Base-by-base conservation (phyloP, 2,329 filamentous ascomycete genomes). In the Ascocoryne sarcoides region DNA sequence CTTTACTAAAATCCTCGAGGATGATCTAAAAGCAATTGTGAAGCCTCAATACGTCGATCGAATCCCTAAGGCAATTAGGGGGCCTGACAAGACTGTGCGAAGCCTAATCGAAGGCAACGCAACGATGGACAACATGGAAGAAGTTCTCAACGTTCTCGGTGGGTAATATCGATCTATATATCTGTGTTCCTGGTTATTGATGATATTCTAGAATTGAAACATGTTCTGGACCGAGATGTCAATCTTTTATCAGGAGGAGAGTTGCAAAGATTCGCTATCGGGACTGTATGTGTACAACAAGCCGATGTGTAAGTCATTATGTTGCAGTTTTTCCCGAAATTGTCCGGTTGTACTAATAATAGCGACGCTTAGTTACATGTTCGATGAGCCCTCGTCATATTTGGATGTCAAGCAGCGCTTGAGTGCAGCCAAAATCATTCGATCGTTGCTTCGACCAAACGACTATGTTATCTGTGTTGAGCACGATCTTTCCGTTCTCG, bases 361-460 rank as follows among this genome's bases (percentile, higher is more conserved):
- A 21, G 31, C 33, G 18, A 18, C 35, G 36, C 39, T 2, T 51
- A 76, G 69, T 9, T 98, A 98, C 74, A 96, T 98, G 92, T 98
- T 98, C 59, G 92, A 98, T 65, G 92, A 98, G 70, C 93, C 93
- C 14, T 96, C 90, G 30, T 98, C 92, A 28, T 98, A 95, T 66
- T 77, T 98, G 43, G 93, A 98, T 83, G 92, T 98, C 61, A 96
- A 96, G 76, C 92, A 98, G 68, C 85, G 92, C 81, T 71, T 98
- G 53, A 84, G 83, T 53, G 92, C 93, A 48, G 90, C 87, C 55
- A 79, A 83, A 55, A 85, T 94, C 54, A 96, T 98, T 57, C 88
- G 92, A 52, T 89, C 86, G 49, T 79, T 98, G 36, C 76, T 95
- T 40, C 77, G 85, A 35, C 79, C 87, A 34, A 77, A 95, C 56